A percentile compares a stretch with the other conserved stretches of the same genome.
Evolutionary conservation across 306 rosid species (phyloP).

Genomic region (Ormosia emarginata): DNA sequence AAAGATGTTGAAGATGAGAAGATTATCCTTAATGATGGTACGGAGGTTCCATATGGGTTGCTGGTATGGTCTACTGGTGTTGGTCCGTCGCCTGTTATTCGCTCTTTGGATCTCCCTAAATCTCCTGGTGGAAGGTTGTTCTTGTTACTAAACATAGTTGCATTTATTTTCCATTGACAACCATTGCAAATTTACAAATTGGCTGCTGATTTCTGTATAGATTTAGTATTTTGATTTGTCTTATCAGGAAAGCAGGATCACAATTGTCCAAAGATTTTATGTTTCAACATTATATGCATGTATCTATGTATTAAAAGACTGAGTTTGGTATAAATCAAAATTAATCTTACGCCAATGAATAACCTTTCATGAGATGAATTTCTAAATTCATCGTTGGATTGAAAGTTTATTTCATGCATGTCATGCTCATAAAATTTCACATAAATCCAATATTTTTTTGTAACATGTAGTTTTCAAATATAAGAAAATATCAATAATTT

Average conservation of each 20-base stretch:
- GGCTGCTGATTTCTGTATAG: neutral
- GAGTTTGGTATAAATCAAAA: neutral
- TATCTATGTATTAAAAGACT: neutral
- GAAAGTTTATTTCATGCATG: neutral
- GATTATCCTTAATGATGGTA: conserved; percentile 81
- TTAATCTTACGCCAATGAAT: neutral
- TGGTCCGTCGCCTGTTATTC: conserved; percentile 79
- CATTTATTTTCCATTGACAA: conserved; percentile 11
- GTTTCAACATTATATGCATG: neutral
- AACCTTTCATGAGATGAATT: neutral
- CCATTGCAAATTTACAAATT: neutral
- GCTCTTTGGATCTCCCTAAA: conserved; percentile 65
- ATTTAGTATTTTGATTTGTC: neutral
- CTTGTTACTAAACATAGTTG: conserved; percentile 15
- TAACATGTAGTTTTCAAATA: neutral
- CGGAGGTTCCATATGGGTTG: conserved; percentile 93
- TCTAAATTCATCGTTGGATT: neutral
- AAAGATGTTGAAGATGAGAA: conserved; percentile 75
- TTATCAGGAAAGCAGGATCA: neutral
- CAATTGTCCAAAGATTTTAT: neutral
- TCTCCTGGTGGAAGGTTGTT: conserved; percentile 93
- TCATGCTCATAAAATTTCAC: neutral
- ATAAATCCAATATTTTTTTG: neutral
- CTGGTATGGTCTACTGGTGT: conserved; percentile 99
- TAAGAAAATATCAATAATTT: neutral